Conservation (phyloP, 257 asterid species). For the Solanum lycopersicoides region DNA sequence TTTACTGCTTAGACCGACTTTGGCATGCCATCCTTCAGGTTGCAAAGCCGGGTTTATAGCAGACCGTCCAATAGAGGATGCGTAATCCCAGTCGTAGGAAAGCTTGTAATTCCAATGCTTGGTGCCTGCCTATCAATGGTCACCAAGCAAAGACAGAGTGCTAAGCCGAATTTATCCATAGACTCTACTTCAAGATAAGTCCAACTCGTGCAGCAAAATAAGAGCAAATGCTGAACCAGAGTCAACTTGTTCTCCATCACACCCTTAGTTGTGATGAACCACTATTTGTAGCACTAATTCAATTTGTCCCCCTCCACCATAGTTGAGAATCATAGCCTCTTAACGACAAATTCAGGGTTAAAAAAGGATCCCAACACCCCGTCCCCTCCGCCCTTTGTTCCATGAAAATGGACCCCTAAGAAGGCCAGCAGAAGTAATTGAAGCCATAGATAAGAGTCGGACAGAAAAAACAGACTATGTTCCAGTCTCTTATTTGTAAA, state of each 20-base stretch:
- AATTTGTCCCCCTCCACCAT: background rate
- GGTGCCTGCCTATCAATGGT: background rate
- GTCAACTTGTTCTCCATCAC: background rate
- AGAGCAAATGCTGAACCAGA: background rate
- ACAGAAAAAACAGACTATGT: background rate
- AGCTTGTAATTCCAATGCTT: background rate
- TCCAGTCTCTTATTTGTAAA: background rate
- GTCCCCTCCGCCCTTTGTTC: background rate
- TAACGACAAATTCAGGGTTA: background rate
- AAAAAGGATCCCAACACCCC: background rate
- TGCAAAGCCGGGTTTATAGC: background rate
- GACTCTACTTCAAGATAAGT: background rate
- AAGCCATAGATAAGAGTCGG: background rate
- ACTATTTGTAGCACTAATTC: background rate
- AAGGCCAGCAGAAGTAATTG: background rate
- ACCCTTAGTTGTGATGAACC: background rate
- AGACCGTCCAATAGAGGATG: background rate
- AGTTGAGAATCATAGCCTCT: background rate
- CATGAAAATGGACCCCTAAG: background rate
- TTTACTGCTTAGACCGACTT: background rate
- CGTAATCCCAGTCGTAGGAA: too few relatives aligned
- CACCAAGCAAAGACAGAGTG: background rate
- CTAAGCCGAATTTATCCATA: background rate
- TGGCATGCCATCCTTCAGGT: background rate
- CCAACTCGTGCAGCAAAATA: background rate